A percentile compares a stretch with the other conserved stretches of the same genome.
Conservation (phyloP, 345 rosid genomes). For the Psidium guajava region DNA sequence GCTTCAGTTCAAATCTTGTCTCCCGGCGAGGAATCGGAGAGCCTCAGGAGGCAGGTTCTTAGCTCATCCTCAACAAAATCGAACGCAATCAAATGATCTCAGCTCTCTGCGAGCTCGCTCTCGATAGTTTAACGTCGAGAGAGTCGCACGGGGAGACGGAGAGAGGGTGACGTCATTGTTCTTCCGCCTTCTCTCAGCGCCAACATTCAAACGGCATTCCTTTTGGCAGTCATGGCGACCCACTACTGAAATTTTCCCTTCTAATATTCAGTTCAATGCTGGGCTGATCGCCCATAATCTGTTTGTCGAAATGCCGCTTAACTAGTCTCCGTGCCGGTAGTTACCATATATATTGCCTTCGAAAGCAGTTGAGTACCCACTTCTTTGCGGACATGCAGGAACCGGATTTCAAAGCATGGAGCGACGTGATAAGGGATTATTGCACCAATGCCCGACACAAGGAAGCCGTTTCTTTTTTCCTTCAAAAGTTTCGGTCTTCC, state of each 20-base stretch:
- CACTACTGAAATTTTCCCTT: background rate
- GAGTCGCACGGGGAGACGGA: background rate
- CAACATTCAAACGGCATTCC: background rate
- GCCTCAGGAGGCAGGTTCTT: background rate
- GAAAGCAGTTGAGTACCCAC: background rate
- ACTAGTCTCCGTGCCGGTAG: background rate
- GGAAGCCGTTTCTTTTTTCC: constrained; percentile 25
- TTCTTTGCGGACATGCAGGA: constrained; percentile 22
- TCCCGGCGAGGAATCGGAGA: background rate
- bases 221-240: background rate
- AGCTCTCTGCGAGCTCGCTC: background rate
- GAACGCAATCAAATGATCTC: background rate
- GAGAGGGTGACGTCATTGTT: background rate
- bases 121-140: background rate
- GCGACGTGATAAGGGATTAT: constrained; percentile 8
- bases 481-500: constrained; percentile 17
- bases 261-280: background rate
- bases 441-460: constrained; percentile 7
- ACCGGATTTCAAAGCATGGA: constrained; percentile 9
- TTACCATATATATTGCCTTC: background rate
- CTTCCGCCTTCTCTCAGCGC: background rate
- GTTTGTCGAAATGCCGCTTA: constrained; percentile 13
- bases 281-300: constrained; percentile 3
- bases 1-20: background rate
- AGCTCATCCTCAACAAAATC: background rate